phyloP scores from a whole-genome alignment of 202 grass and related monocot species.

The Digitaria exilis region DNA sequence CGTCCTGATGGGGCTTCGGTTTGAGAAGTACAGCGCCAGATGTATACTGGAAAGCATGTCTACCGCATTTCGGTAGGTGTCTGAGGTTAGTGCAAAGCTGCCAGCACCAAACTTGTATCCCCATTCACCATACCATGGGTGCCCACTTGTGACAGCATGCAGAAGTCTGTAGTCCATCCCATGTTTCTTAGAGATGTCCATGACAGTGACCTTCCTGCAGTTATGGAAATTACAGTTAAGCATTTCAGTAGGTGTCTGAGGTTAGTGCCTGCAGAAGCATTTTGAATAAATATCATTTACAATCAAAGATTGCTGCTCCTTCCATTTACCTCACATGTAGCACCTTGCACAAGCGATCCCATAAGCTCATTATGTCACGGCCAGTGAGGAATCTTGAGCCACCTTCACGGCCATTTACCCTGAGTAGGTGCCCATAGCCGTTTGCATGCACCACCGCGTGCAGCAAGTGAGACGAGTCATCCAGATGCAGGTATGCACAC shows the following conservation, averaged over 20 bases:
- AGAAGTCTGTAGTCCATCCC: conserved; percentile 94
- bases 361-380: conserved; percentile 90
- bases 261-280: too few species aligned
- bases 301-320: background rate
- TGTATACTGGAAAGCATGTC: conserved; percentile 62
- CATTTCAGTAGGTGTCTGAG: too few species aligned
- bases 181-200: conserved; percentile 96
- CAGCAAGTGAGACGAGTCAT: conserved; percentile 81
- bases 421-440: conserved; percentile 88
- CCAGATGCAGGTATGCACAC: conserved; percentile 58
- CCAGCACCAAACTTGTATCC: conserved; percentile 92
- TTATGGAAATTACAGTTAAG: background rate
- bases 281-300: background rate
- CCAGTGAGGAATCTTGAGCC: conserved; percentile 81
- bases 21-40: conserved; percentile 61
- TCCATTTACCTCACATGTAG: conserved; percentile 70
- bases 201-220: conserved; percentile 91
- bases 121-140: conserved; percentile 96
- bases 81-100: conserved; percentile 76
- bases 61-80: conserved; percentile 70
- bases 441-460: conserved; percentile 94
- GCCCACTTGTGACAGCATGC: conserved; percentile 71
- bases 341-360: conserved; percentile 85
- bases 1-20: conserved; percentile 47
- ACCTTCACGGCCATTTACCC: conserved; percentile 92